A percentile compares a stretch with the other conserved stretches of the same genome.
Evolutionary conservation across 768 basidiomycete genomes (phyloP).

Genomic region (Gymnopilus dilepis): DNA sequence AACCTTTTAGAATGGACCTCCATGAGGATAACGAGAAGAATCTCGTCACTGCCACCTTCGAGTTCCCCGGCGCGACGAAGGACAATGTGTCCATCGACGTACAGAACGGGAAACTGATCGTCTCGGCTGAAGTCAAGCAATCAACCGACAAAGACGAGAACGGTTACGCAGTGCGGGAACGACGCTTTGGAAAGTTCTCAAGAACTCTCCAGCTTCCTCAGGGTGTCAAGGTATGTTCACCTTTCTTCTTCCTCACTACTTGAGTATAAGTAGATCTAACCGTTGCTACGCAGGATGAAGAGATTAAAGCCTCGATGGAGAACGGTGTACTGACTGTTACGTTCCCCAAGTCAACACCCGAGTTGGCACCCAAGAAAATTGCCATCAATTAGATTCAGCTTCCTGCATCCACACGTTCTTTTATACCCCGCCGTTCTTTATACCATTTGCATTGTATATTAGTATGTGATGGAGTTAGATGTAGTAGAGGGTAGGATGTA

Average conservation of each 20-base stretch:
- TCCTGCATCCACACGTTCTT: neutral
- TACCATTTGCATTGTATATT: neutral
- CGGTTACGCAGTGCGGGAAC: constrained; percentile 49
- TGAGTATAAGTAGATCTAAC: neutral
- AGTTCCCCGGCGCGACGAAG: constrained; percentile 58
- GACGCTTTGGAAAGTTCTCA: constrained; percentile 48
- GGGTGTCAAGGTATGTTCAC: constrained; percentile 51
- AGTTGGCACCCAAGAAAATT: constrained; percentile 6
- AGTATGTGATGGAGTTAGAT: neutral
- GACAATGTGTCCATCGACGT: constrained; percentile 56
- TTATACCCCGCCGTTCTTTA: neutral
- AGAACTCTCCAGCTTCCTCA: constrained; percentile 54
- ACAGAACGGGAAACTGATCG: constrained; percentile 49
- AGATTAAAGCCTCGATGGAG: neutral
- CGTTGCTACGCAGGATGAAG: neutral
- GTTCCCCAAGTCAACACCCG: constrained; percentile 6
- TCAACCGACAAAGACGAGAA: constrained; percentile 36
- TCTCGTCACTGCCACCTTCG: constrained; percentile 40
- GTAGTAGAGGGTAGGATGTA: neutral
- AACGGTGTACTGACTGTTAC: constrained; percentile 3
- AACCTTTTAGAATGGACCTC: constrained; percentile 50
- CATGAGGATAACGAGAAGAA: constrained; percentile 42
- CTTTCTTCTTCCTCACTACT: neutral
- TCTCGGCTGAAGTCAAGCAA: constrained; percentile 51
- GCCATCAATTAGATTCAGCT: neutral